A percentile compares a stretch with the other conserved stretches of the same genome.
Conservation (phyloP, 768 basidiomycete genomes). For the Rhizopogon sp. region DNA sequence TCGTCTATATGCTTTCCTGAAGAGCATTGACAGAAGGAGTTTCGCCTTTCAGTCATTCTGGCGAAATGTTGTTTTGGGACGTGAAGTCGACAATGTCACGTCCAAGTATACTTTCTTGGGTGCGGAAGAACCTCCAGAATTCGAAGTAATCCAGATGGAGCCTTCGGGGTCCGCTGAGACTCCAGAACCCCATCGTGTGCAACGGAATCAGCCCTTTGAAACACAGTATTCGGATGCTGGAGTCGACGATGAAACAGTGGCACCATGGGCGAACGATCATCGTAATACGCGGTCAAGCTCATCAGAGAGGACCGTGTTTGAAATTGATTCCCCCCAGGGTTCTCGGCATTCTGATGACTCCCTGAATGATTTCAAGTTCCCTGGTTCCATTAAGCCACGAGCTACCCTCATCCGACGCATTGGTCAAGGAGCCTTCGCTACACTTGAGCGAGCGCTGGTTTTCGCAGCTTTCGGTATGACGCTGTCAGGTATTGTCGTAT, state of each 20-base stretch:
- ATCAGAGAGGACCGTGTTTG: slow-evolving; percentile 54
- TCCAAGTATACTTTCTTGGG: slow-evolving; percentile 58
- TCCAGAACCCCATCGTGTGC: slow-evolving; percentile 7
- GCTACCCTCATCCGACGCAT: slow-evolving; percentile 33
- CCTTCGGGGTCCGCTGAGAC: slow-evolving; percentile 10
- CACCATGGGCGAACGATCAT: slow-evolving; percentile 48
- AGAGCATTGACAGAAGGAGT: slow-evolving; percentile 29
- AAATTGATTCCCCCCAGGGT: slow-evolving; percentile 33
- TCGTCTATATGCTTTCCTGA: slow-evolving; percentile 48
- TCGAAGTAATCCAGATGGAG: slow-evolving; percentile 42
- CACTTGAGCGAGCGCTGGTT: slow-evolving; percentile 59
- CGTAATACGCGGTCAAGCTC: slow-evolving; percentile 38
- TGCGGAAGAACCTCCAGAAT: slow-evolving; percentile 49
- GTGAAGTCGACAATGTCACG: slow-evolving; percentile 17
- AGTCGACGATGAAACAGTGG: slow-evolving; percentile 34
- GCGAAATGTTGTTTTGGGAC: slow-evolving; percentile 51
- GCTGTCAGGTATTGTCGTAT: slow-evolving; percentile 69
- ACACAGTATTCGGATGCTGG: slow-evolving; percentile 16
- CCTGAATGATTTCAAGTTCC: slow-evolving; percentile 37
- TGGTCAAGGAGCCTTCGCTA: slow-evolving; percentile 44
- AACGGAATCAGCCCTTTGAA: slow-evolving; percentile 14
- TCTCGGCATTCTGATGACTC: slow-evolving; percentile 55
- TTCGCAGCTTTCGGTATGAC: slow-evolving; percentile 65
- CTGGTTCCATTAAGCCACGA: slow-evolving; percentile 7
- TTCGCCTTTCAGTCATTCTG: slow-evolving; percentile 50